Percentiles rank a stretch among this genome's conserved stretches.
Evolutionary conservation across 495 filamentous ascomycete genomes (phyloP).

Genomic region (Clohesyomyces aquaticus): DNA sequence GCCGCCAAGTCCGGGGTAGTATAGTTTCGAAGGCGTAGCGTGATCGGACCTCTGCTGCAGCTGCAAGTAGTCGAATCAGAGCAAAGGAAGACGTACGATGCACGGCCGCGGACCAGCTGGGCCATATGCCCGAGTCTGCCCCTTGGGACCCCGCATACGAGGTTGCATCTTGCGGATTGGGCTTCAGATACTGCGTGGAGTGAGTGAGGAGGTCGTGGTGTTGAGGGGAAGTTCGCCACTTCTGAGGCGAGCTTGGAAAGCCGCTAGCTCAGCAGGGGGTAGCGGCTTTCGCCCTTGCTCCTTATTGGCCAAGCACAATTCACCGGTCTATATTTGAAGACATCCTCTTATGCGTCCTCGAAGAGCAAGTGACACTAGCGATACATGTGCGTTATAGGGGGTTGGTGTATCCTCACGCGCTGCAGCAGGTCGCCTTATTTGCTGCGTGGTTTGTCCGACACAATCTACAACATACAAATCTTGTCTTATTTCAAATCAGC

Average conservation of each 20-base stretch:
- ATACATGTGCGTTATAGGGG: too few species aligned
- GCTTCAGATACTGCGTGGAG: neutral
- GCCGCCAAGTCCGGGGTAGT: slow-evolving; percentile 13
- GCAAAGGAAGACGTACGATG: neutral
- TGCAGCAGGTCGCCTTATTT: neutral
- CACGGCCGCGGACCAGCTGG: neutral
- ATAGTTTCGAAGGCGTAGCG: too few species aligned
- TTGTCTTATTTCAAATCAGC: neutral
- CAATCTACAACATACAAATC: neutral
- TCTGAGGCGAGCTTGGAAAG: too few species aligned
- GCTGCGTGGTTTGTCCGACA: slow-evolving; percentile 2
- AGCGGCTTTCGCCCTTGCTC: too few species aligned
- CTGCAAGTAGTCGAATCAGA: neutral
- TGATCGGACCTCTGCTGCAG: neutral
- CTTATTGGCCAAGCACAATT: too few species aligned
- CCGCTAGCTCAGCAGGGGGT: neutral
- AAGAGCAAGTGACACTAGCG: too few species aligned
- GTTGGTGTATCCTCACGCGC: too few species aligned
- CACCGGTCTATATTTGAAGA: too few species aligned
- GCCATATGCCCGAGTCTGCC: neutral
- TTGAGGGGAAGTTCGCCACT: slow-evolving; percentile 25
- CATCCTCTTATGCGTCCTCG: too few species aligned
- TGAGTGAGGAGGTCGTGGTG: slow-evolving; percentile 10
- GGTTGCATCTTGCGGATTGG: neutral
- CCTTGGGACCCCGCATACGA: neutral